Conservation (phyloP, 331 rosid genomes). For the Rhamnella rubrinervis region DNA sequence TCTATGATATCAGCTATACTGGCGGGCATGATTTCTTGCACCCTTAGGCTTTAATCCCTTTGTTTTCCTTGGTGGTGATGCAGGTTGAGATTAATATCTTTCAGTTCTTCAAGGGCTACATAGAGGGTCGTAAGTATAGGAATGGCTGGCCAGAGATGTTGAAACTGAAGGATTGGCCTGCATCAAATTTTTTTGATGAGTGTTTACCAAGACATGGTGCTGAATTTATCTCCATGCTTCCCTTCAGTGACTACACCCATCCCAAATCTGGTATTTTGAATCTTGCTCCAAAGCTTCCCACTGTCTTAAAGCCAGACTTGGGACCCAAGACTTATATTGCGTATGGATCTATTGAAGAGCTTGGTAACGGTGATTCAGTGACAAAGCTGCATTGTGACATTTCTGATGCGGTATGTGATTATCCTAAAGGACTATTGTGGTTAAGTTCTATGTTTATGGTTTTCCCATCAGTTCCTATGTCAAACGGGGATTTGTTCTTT, state of each 20-base stretch:
- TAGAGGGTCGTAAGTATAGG: slow-evolving; percentile 51
- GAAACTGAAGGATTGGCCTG: slow-evolving; percentile 74
- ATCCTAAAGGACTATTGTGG: slow-evolving; percentile 1
- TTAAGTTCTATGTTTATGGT: slow-evolving; percentile 10
- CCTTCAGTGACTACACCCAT: slow-evolving; percentile 59
- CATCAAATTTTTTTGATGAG: slow-evolving; percentile 61
- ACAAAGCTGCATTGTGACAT: slow-evolving; percentile 69
- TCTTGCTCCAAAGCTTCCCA: slow-evolving; percentile 64
- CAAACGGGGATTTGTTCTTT: background rate
- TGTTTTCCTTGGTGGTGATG: slow-evolving; percentile 22
- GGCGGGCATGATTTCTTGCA: slow-evolving; percentile 5
- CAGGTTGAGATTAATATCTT: slow-evolving; percentile 53
- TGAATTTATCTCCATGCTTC: slow-evolving; percentile 61
- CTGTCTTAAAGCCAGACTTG: slow-evolving; percentile 57
- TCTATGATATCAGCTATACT: background rate
- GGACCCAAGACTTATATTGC: slow-evolving; percentile 71
- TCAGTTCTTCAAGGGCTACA: slow-evolving; percentile 62
- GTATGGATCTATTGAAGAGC: slow-evolving; percentile 57
- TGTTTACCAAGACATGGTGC: slow-evolving; percentile 67
- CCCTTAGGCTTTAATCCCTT: slow-evolving; percentile 10
- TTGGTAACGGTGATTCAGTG: slow-evolving; percentile 66
- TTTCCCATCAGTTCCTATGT: background rate
- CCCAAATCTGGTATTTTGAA: slow-evolving; percentile 60
- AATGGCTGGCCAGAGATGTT: slow-evolving; percentile 71
- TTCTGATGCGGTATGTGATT: slow-evolving; percentile 59